Evolutionary conservation across 805 yeast species (phyloP).

Genomic region (Candida vaughaniae): DNA sequence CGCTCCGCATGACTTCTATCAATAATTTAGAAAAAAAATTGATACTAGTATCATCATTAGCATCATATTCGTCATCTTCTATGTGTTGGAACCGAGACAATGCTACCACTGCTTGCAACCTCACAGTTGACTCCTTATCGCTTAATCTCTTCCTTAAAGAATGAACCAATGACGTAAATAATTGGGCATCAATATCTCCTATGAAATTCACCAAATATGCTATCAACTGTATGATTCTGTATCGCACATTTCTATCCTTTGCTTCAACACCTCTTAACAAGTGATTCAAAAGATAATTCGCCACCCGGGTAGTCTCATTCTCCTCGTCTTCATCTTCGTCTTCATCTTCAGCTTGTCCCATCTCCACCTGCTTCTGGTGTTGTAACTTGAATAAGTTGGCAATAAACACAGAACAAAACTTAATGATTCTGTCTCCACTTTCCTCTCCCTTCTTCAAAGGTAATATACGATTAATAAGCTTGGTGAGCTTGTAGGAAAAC

Average conservation of each 20-base stretch:
- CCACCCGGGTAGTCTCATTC: conserved; percentile 20
- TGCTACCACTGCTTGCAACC: conserved; percentile 83
- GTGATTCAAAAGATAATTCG: conserved; percentile 60
- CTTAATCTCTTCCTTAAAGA: conserved; percentile 61
- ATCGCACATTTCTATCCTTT: conserved; percentile 72
- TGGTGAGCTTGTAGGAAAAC: conserved; percentile 61
- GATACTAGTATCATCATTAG: conserved; percentile 22
- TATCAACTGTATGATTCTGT: conserved; percentile 71
- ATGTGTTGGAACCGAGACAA: conserved; percentile 70
- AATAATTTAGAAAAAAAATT: conserved; percentile 19
- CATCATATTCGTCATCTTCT: conserved; percentile 41
- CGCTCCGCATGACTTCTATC: conserved; percentile 44
- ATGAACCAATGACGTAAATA: conserved; percentile 61
- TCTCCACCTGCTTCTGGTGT: conserved; percentile 5
- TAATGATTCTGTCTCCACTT: conserved; percentile 74
- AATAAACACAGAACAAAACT: conserved; percentile 61
- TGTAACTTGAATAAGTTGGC: conserved; percentile 38
- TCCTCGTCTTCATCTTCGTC: conserved; percentile 16
- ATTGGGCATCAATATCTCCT: conserved; percentile 71
- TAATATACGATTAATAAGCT: conserved; percentile 61
- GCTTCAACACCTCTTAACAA: conserved; percentile 78
- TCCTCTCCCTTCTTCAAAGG: conserved; percentile 67
- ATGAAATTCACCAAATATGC: conserved; percentile 70
- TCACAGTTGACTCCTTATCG: conserved; percentile 74
- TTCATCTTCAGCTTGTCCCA: conserved; percentile 24